phyloP scores from a whole-genome alignment of 345 rosid genomes.

The Aquilaria sinensis region DNA sequence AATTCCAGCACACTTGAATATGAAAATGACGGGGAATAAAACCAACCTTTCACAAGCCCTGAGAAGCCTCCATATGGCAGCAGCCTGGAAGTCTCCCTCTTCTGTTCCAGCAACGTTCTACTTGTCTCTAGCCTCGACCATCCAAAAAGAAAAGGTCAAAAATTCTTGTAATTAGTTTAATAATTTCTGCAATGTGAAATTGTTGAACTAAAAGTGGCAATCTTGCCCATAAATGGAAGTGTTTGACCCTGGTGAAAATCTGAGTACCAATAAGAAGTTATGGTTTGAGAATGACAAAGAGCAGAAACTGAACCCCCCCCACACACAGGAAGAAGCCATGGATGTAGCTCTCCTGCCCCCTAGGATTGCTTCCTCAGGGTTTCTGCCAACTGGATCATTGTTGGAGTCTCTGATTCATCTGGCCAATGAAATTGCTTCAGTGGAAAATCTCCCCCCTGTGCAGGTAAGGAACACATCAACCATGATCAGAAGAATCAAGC shows the following conservation, averaged over 20 bases:
- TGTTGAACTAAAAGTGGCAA: background rate
- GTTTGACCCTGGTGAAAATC: background rate
- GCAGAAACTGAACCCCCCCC: conserved; percentile 1
- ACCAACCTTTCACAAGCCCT: conserved; percentile 19
- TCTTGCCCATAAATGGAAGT: background rate
- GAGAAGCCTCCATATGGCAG: conserved; percentile 58
- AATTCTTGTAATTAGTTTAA: conserved; percentile 22
- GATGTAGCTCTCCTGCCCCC: conserved; percentile 18
- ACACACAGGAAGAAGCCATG: conserved; percentile 16
- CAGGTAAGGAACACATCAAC: conserved; percentile 41
- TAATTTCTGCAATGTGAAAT: background rate
- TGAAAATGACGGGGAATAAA: conserved; percentile 8
- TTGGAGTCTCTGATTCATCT: conserved; percentile 40
- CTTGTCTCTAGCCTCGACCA: conserved; percentile 18
- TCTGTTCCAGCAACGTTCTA: conserved; percentile 8
- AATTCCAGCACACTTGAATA: conserved; percentile 6
- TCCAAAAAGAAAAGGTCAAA: conserved; percentile 39
- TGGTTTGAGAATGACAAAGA: conserved; percentile 5
- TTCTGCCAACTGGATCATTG: conserved; percentile 39
- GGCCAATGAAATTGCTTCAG: conserved; percentile 39
- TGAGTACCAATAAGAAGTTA: conserved; percentile 5
- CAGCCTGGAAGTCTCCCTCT: conserved; percentile 19
- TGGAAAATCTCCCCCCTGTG: conserved; percentile 41
- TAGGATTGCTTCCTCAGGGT: conserved; percentile 30
- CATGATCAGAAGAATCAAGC: conserved; percentile 52